Base-by-base conservation (phyloP, 108 stramenopile genomes). In the Cyclotella atomus region DNA sequence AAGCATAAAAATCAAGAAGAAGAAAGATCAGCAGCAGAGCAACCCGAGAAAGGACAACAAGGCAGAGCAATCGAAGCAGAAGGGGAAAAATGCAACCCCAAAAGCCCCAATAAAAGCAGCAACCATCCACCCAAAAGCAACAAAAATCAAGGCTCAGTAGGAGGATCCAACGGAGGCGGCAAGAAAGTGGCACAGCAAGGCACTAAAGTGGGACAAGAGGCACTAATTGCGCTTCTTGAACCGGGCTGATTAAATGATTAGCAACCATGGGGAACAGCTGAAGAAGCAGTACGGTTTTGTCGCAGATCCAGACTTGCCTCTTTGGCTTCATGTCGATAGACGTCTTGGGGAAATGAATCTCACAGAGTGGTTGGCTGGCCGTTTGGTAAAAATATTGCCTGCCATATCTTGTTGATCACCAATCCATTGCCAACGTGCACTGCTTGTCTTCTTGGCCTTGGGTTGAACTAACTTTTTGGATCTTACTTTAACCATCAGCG, bases 391-490 rank as follows among this genome's bases (percentile, higher is more conserved):
- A 65, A 65, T 25, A 65, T 65, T 34, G 63, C 63, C 14, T 65
- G 44, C 33, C 14, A 61, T 61, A 27, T 28, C 59, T 41, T 61
- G 36, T 25, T 35, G 19, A 8, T 5, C 8, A 25, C 28, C 34
- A 43, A 20, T 49, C 29, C 14, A 21, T 8, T 25, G 45, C 63
- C 63, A 20, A 7, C 63, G 12, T 34, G 63, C 10, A 65, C 46
- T 9, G 12, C 21, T 6, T 10, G 24, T 25, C 46, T 65, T 10
- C 46, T 65, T 5, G 63, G 63, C 34, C 63, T 65, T 49, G 63
- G 15, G 36, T 33, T 64, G 7, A 64, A 43, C 25, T 64, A 19
- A 47, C 19, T 71, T 71, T 34, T 36, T 71, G 7, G 71, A 61
- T 35, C 34, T 71, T 6, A 71, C 59, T 20, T 28, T 71, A 23